Evolutionary conservation across 805 yeast genomes (phyloP), one percentile per base, ranked within the genome.

Genomic region (Kluyveromyces dobzhanskii): DNA sequence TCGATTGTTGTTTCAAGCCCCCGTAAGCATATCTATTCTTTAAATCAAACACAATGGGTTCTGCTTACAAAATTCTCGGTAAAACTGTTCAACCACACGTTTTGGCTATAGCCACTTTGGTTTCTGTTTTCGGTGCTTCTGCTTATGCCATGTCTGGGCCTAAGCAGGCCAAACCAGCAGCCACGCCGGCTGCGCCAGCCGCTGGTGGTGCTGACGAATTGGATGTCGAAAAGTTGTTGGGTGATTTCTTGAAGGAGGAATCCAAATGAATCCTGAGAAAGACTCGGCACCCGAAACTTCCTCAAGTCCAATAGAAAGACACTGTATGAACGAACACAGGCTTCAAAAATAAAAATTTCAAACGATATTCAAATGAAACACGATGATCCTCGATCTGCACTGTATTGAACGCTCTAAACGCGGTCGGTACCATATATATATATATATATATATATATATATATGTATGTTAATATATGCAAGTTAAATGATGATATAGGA

Each of bases 41-140:
- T n/a, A n/a, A n/a, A n/a, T n/a, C n/a, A n/a, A 7, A 7, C 6
- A 30, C 19, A 10, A 86, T 86, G 95, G 94, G 83, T 65, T 76
- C 83, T 56, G 83, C 86, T 59, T 88, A 88, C 73, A 70, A 70
- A 45, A 81, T 88, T 53, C 69, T 86, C 56, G 97, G 97, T 45
- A 85, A 73, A 69, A 65, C 84, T 48, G 78, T 87, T 56, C 86
- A 78, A 55, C 77, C 97, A 45, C 90, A 87, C 67, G 82, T 76
- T 49, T 75, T 88, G 61, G 82, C 96, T 35, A 61, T 88, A 48
- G 92, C 80, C 50, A 86, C 96, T 32, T 25, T 34, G 16, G 37
- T 29, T 11, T 41, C 47, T 16, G 44, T 56, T 8, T 44, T 46
- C 17, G 59, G 54, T 14, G 45, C 44, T 17, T 46, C 47, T 8